phyloP scores from a whole-genome alignment of 495 filamentous ascomycete genomes.

The Penicillium alfredii region DNA sequence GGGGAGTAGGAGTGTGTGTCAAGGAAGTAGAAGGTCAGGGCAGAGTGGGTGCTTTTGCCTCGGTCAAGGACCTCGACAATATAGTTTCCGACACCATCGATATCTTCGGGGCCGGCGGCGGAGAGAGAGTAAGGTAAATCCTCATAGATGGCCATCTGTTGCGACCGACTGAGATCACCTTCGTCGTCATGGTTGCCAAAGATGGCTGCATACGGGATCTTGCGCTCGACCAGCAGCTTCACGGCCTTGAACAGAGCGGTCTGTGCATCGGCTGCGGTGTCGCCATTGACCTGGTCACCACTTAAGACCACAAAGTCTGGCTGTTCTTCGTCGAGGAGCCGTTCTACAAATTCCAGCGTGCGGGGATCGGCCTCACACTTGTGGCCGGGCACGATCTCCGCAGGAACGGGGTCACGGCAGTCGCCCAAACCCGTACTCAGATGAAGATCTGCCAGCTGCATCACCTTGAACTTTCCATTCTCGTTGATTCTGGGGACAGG shows the following conservation, averaged over 20 bases:
- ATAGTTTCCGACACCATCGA: conserved; percentile 93
- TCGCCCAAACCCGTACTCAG: conserved; percentile 78
- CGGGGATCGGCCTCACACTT: conserved; percentile 86
- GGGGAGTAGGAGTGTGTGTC: conserved; percentile 92
- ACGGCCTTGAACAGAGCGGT: conserved; percentile 92
- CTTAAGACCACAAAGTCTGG: conserved; percentile 87
- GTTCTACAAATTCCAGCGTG: conserved; percentile 82
- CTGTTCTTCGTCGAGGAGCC: conserved; percentile 80
- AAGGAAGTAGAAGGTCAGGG: conserved; percentile 86
- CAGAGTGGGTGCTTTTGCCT: conserved; percentile 73
- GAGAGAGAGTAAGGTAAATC: conserved; percentile 85
- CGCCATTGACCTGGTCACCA: conserved; percentile 94
- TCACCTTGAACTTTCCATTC: conserved; percentile 93
- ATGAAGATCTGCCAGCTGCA: conserved; percentile 90
- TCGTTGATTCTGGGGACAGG: conserved; percentile 71
- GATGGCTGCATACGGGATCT: conserved; percentile 88
- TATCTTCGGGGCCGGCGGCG: conserved; percentile 67
- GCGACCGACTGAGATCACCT: conserved; percentile 65
- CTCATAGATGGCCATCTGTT: conserved; percentile 79
- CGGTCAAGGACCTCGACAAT: conserved; percentile 83
- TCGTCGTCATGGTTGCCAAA: conserved; percentile 99
- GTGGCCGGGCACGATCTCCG: conserved; percentile 55
- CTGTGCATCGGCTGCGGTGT: conserved; percentile 86
- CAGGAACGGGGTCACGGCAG: conserved; percentile 79
- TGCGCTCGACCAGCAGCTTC: conserved; percentile 74